Percentiles rank a stretch among this genome's conserved stretches.
phyloP scores from a whole-genome alignment of 805 yeast species.

The Metschnikowia rubicola region DNA sequence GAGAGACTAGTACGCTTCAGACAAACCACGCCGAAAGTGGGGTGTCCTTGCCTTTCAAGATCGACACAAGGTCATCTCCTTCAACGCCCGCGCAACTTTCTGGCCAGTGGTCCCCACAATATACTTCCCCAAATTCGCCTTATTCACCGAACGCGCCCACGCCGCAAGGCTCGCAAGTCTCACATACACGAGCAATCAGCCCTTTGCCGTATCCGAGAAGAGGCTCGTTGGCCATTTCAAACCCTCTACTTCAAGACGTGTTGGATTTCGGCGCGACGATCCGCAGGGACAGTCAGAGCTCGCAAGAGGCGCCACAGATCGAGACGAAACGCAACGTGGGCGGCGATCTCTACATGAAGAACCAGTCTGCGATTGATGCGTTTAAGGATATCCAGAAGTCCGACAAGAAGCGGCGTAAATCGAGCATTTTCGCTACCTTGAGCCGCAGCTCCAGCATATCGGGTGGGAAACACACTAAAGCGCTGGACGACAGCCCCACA shows the following conservation, averaged over 20 bases:
- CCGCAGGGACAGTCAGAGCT: constrained; percentile 22
- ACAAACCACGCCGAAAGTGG: background rate
- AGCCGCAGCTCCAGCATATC: constrained; percentile 10
- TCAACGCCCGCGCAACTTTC: background rate
- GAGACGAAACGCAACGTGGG: constrained; percentile 46
- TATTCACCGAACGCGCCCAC: too few relatives aligned
- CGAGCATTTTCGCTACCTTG: constrained; percentile 12
- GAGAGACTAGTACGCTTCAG: too few relatives aligned
- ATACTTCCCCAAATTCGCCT: too few relatives aligned
- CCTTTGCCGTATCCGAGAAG: background rate
- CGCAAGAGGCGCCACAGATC: constrained; percentile 40
- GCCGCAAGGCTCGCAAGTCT: too few relatives aligned
- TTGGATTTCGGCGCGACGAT: constrained; percentile 25
- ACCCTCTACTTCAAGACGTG: constrained; percentile 27
- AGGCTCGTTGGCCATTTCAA: constrained; percentile 3
- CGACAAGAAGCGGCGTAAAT: constrained; percentile 38
- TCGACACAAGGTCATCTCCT: background rate
- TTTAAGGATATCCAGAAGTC: constrained; percentile 41
- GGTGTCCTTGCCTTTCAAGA: background rate
- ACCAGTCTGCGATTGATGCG: constrained; percentile 41
- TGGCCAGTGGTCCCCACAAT: constrained; percentile 3
- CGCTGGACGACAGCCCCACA: constrained; percentile 1
- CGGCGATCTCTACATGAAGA: constrained; percentile 41
- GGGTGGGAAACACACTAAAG: constrained; percentile 4
- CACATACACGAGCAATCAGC: too few relatives aligned